phyloP scores from a whole-genome alignment of 2,329 filamentous ascomycete species.

The Sordariomycetes sp. region DNA sequence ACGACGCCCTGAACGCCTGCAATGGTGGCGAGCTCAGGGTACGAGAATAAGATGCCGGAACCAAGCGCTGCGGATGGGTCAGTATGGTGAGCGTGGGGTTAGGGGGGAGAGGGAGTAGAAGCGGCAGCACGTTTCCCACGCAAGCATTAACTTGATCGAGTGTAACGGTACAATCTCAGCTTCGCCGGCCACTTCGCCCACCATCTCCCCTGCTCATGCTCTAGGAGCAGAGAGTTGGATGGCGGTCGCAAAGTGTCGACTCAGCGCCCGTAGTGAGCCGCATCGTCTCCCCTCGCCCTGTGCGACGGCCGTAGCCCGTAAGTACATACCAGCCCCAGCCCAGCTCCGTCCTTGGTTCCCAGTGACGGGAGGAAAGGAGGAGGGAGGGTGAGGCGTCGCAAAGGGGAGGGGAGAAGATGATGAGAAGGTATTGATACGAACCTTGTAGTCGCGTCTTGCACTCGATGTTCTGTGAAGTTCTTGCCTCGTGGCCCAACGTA shows the following conservation, averaged over 20 bases:
- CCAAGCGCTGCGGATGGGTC: conserved; percentile 54
- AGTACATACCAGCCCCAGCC: no score
- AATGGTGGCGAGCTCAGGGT: conserved; percentile 72
- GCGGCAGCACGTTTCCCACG: conserved; percentile 96
- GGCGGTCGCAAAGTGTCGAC: conserved; percentile 26
- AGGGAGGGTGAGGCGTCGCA: neutral
- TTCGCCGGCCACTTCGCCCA: conserved; percentile 26
- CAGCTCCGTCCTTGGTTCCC: no score
- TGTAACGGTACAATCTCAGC: conserved; percentile 96
- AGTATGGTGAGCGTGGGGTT: conserved; percentile 22
- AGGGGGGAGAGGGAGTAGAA: conserved; percentile 30
- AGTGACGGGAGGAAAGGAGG: conserved; percentile 4
- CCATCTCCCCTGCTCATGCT: no score
- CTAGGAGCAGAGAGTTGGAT: conserved; percentile 1
- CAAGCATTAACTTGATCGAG: conserved; percentile 99
- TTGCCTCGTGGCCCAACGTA: conserved; percentile 3
- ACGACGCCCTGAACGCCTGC: conserved; percentile 71
- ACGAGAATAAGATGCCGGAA: conserved; percentile 75
- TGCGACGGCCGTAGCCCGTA: no score
- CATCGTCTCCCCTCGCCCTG: conserved; percentile 26
- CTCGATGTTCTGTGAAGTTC: no score
- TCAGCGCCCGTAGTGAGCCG: conserved; percentile 84
- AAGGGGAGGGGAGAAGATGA: conserved; percentile 16
- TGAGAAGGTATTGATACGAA: conserved; percentile 34
- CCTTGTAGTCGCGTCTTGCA: no score